phyloP scores from a whole-genome alignment of 2,329 filamentous ascomycete genomes.

The Emericellopsis atlantica region DNA sequence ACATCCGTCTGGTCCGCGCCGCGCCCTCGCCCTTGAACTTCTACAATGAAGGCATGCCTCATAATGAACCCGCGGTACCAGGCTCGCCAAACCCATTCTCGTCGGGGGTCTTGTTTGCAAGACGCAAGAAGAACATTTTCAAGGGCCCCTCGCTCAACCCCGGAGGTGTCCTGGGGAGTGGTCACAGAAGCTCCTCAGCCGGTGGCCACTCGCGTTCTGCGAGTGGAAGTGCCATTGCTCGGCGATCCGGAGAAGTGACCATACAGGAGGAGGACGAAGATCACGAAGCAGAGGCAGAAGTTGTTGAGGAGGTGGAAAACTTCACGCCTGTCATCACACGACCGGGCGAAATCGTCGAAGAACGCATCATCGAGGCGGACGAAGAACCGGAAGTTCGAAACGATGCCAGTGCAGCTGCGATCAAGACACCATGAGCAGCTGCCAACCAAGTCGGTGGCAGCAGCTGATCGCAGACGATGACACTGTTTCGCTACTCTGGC shows the following conservation, averaged over 20 bases:
- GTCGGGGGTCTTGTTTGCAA: constrained; percentile 62
- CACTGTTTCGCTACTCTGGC: too few species aligned
- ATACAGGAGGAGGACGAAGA: constrained; percentile 53
- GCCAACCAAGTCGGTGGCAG: too few species aligned
- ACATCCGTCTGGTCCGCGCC: constrained; percentile 67
- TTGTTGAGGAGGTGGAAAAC: constrained; percentile 45
- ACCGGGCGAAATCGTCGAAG: constrained; percentile 30
- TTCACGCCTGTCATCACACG: constrained; percentile 38
- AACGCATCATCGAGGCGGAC: constrained; percentile 32
- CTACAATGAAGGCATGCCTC: constrained; percentile 47
- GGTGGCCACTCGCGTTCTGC: constrained; percentile 40
- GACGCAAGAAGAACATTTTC: constrained; percentile 69
- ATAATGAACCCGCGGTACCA: constrained; percentile 24
- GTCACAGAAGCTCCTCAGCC: constrained; percentile 18
- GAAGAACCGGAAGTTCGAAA: constrained; percentile 8
- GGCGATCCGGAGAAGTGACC: constrained; percentile 63
- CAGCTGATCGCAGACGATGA: too few species aligned
- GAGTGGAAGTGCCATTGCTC: constrained; percentile 50
- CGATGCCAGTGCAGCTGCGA: too few species aligned
- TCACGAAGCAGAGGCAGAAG: constrained; percentile 27
- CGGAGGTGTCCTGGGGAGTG: constrained; percentile 22
- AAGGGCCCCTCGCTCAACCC: constrained; percentile 63
- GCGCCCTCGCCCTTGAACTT: constrained; percentile 35
- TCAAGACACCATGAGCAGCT: too few species aligned
- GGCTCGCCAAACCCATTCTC: constrained; percentile 46